Conservation (phyloP, 2,329 filamentous ascomycete genomes). For the Verticillium nonalfalfae region DNA sequence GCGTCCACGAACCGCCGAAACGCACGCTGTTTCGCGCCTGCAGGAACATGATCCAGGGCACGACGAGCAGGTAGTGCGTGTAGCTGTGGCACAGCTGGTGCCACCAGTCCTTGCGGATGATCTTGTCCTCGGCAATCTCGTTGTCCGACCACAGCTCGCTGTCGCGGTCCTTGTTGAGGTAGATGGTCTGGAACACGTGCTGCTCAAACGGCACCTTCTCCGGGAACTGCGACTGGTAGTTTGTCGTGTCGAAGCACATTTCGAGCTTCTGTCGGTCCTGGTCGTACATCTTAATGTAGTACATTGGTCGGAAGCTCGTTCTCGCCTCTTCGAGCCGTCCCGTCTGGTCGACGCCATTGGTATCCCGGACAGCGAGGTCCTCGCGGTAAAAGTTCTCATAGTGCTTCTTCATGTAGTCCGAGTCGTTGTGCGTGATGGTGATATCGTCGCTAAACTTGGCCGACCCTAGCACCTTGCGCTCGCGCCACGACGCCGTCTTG, state of each 20-base stretch:
- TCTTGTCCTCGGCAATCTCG: conserved; percentile 46
- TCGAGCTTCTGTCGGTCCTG: conserved; percentile 49
- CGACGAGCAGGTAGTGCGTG: conserved; percentile 52
- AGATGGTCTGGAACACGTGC: conserved; percentile 38
- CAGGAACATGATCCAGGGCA: conserved; percentile 61
- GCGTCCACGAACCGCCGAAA: conserved; percentile 59
- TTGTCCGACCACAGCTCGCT: conserved; percentile 44
- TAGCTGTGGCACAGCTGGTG: conserved; percentile 55
- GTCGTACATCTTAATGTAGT: conserved; percentile 52
- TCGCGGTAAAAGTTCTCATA: conserved; percentile 54
- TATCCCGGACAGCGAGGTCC: conserved; percentile 36
- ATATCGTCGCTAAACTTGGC: conserved; percentile 62
- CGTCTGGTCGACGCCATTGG: conserved; percentile 29
- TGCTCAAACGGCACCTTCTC: conserved; percentile 27
- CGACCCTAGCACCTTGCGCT: conserved; percentile 58
- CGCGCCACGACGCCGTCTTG: conserved; percentile 46
- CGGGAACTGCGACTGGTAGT: conserved; percentile 65
- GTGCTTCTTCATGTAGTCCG: conserved; percentile 57
- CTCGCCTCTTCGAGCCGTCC: conserved; percentile 32
- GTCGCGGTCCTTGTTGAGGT: conserved; percentile 50
- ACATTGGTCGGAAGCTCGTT: conserved; percentile 52
- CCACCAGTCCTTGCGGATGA: conserved; percentile 55
- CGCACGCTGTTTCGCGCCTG: conserved; percentile 54
- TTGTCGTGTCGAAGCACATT: conserved; percentile 64
- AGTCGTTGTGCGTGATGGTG: conserved; percentile 59